Base-by-base conservation (phyloP, 2,329 filamentous ascomycete species). In the Botryotinia globosa region DNA sequence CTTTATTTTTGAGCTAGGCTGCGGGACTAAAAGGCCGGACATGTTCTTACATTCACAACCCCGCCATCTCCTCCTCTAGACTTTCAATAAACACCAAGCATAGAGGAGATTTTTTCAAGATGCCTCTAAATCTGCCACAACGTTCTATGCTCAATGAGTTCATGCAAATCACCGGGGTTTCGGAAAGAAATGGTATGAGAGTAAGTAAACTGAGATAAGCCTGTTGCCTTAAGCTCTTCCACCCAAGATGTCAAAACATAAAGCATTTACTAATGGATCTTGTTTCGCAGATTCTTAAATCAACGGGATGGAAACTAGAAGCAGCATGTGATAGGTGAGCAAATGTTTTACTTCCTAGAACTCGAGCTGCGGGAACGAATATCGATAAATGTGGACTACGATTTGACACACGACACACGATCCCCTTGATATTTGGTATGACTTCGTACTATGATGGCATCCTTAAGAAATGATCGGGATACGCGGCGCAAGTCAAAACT, bases 261-360 rank as follows among this genome's bases (percentile, higher is more conserved):
- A 70, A 63, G 63, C 66, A 25, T 56, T 54, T 65, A 74, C 77
- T 80, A 66, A 79, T 73, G 51, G 32, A 22, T 73, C 45, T 66
- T 75, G 70, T 58, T 71, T n/a, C 16, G 72, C 73, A 83, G 82
- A 77, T 80, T 58, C 78, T 83, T 48, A 82, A 82, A 74, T 72
- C 77, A 34, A 72, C 80, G 54, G 77, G 77, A 25, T 83, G 81
- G 80, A 82, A 82, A 73, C 71, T 83, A 45, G 82, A 83, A 29
- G 72, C 78, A 65, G 81, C 82, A 71, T 78, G 79, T 72, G 81
- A 83, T 74, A 82, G 81, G 82, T 83, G 80, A 79, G 81, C 78
- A 45, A 39, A 63, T 37, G 6, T 20, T 69, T 51, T 45, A 32
- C n/a, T 74, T 73, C 34, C 10, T 54, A 42, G 25, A 37, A 10